A percentile compares a stretch with the other conserved stretches of the same genome.
These are phyloP conservation scores for Cordyceps fumosorosea DNA, from an alignment of 2,329 filamentous ascomycete genomes.

Conservation along the genomic window DNA sequence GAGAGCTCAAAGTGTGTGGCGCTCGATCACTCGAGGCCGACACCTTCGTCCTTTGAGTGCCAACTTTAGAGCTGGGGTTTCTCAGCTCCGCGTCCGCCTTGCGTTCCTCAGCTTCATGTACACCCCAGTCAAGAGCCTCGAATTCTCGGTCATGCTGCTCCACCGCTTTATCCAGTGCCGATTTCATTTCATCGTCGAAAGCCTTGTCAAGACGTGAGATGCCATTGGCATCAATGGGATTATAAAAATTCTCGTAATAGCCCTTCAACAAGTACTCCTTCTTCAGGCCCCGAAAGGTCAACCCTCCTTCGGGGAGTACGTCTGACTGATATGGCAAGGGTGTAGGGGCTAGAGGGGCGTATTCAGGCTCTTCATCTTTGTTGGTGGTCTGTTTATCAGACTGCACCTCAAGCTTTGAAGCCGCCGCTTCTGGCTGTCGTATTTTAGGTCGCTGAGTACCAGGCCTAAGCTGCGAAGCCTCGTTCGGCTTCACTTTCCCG, in stretches of 20 bases:
- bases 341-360: constrained; percentile 69
- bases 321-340: constrained; percentile 64
- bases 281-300: constrained; percentile 53
- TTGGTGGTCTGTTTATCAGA: constrained; percentile 41
- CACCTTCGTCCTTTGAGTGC: not conserved
- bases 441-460: constrained; percentile 53
- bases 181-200: constrained; percentile 46
- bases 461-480: constrained; percentile 56
- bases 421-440: constrained; percentile 40
- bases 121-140: constrained; percentile 55
- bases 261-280: constrained; percentile 53
- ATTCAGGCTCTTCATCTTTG: constrained; percentile 74
- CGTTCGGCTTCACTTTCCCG: constrained; percentile 49
- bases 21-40: not conserved
- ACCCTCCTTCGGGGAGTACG: constrained; percentile 51
- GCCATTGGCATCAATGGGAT: constrained; percentile 61
- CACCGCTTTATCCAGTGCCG: constrained; percentile 51
- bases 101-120: constrained; percentile 48
- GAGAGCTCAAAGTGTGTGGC: constrained; percentile 32
- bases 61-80: not conserved
- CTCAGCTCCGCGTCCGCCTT: not conserved
- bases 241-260: constrained; percentile 55
- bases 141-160: constrained; percentile 61
- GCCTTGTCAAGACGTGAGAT: constrained; percentile 56
- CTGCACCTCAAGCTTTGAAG: constrained; percentile 57